Percentiles rank a stretch among this genome's conserved stretches.
Evolutionary conservation across 163 green algal genomes (phyloP).

Genomic region (Scenedesmus sp.): DNA sequence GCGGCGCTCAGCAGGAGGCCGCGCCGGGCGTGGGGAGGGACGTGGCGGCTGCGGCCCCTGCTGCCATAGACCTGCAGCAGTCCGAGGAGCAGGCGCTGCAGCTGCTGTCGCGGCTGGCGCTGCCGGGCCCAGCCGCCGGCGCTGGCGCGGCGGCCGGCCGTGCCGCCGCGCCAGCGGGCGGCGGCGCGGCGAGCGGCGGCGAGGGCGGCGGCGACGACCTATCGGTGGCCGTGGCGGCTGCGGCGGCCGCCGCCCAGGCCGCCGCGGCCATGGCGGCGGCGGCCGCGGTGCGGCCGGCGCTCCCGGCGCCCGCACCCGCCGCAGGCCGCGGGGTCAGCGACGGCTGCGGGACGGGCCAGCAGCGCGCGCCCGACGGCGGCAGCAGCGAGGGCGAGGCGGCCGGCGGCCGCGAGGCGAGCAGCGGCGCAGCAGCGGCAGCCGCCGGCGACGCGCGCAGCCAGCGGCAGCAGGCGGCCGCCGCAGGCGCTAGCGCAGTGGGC

Average conservation of each 20-base stretch:
- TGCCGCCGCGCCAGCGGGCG: neutral
- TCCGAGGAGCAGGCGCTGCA: constrained; percentile 34
- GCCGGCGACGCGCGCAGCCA: too few species aligned
- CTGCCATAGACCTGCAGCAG: constrained; percentile 6
- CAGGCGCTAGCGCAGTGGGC: neutral
- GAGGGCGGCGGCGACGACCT: neutral
- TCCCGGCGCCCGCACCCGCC: neutral
- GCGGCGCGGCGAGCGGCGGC: neutral
- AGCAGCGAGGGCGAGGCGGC: neutral
- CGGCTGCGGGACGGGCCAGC: neutral
- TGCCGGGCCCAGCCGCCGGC: neutral
- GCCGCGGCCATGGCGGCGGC: constrained; percentile 17
- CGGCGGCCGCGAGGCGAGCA: neutral
- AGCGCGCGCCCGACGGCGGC: too few species aligned
- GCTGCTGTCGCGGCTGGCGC: constrained; percentile 25
- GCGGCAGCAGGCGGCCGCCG: neutral
- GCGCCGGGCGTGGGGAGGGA: neutral
- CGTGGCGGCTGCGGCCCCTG: neutral
- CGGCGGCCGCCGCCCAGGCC: neutral
- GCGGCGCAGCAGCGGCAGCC: neutral
- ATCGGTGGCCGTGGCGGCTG: neutral
- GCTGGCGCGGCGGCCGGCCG: neutral
- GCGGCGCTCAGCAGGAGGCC: neutral
- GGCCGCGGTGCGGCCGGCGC: neutral
- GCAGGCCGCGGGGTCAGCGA: neutral